Conservation (phyloP, 441 rosid species). For the Brassica balearica region DNA sequence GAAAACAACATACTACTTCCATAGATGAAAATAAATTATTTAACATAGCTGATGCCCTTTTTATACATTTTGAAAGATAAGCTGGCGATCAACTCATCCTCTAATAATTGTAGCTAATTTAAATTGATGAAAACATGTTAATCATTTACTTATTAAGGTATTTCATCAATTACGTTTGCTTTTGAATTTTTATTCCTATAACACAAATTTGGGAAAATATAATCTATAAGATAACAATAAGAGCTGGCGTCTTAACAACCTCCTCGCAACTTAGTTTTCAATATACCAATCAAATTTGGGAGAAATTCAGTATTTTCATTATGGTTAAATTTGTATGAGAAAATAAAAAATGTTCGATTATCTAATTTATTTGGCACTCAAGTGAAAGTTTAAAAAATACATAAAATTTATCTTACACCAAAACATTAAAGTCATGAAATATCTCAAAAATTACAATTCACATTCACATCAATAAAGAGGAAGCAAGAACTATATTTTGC, state of each 20-base stretch:
- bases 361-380: slow-evolving; percentile 12
- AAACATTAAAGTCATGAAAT: neutral
- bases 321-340: neutral
- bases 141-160: slow-evolving; percentile 16
- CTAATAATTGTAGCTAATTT: slow-evolving; percentile 18
- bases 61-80: slow-evolving; percentile 18
- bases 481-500: slow-evolving; percentile 42
- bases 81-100: slow-evolving; percentile 49
- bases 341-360: neutral
- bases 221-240: slow-evolving; percentile 52
- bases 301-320: neutral
- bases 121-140: slow-evolving; percentile 3
- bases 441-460: slow-evolving; percentile 15
- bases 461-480: slow-evolving; percentile 26
- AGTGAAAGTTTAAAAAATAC: neutral
- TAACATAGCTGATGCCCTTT: slow-evolving; percentile 33
- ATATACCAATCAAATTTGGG: neutral
- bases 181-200: slow-evolving; percentile 14
- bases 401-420: neutral
- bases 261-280: neutral
- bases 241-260: slow-evolving; percentile 41
- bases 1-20: slow-evolving; percentile 1
- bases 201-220: slow-evolving; percentile 28
- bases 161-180: slow-evolving; percentile 28
- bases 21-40: slow-evolving; percentile 23